Evolutionary conservation across 441 rosid species (phyloP), one percentile per base, ranked within the genome.

Genomic region (Populus hybrid): DNA sequence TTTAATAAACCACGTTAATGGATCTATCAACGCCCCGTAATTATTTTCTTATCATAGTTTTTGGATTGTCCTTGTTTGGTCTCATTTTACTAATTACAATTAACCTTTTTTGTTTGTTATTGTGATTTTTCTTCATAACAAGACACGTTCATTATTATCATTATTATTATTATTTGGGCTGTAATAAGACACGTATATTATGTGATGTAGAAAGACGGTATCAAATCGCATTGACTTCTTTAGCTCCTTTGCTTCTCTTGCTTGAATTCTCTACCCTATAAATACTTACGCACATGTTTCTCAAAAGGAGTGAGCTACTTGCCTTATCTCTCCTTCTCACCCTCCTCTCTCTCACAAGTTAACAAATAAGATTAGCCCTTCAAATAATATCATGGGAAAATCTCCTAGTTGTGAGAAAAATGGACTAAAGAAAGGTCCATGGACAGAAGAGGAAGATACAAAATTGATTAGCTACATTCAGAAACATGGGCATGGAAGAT

Each of bases 221-320:
- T 95, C 97, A 65, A 91, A 92, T 82, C 86, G 74, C 83, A 14
- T 86, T 89, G 90, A 89, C 90, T 87, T 78, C 28, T 23, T 4
- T 4, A 21, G 11, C 72, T 14, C n/a, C 50, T 74, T 74, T 67
- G 70, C 81, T 81, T 79, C 61, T 70, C 68, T 53, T 79, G 30
- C 64, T 70, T 46, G 24, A 67, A 26, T 66, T 69, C 61, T 67
- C 65, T 73, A 38, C 75, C 69, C 77, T 74, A 66, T 85, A 82
- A 81, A 73, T 75, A 46, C 69, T 18, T 7, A 7, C 6, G 11
- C 8, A 19, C 64, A 28, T 18, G 35, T 18, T 57, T 50, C 69
- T 64, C 76, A 40, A 71, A 63, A 16, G 34, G 65, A 14, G 57
- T 8, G 5, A 18, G 7, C 40, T 42, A 11, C 40, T 42, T 53